These are phyloP conservation scores for Paramecium pentaurelia DNA, from an alignment of 73 alveolate species.

Conservation along the genomic window DNA sequence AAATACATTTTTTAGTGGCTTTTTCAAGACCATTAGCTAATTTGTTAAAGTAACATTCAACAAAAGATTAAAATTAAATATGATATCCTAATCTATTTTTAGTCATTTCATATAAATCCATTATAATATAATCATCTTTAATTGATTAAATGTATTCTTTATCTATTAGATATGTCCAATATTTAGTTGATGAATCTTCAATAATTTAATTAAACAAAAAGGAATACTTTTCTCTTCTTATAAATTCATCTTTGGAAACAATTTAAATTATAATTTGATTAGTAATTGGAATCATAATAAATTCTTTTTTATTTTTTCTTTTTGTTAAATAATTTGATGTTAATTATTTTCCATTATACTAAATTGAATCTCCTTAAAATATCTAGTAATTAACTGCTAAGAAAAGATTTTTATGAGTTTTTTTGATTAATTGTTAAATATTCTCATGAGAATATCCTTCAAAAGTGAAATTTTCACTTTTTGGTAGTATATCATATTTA, in stretches of 20 bases:
- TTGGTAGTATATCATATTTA: background rate
- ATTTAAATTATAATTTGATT: background rate
- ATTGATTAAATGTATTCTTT: background rate
- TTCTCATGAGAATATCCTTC: background rate
- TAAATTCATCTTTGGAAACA: conserved; percentile 29
- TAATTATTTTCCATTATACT: background rate
- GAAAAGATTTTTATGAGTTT: background rate
- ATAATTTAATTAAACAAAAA: background rate
- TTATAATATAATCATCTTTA: background rate
- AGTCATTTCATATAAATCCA: background rate
- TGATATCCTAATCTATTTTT: background rate
- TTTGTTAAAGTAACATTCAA: conserved; percentile 21
- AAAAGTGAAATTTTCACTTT: background rate
- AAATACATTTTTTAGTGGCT: background rate
- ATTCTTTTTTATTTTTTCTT: background rate
- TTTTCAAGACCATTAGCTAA: conserved; percentile 8
- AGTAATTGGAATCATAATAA: background rate
- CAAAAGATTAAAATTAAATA: background rate
- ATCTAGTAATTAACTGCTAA: background rate
- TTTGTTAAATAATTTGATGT: background rate
- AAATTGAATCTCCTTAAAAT: background rate
- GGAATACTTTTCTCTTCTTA: background rate
- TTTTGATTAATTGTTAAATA: background rate
- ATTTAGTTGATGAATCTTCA: background rate
- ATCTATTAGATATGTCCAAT: background rate